A percentile compares a stretch with the other conserved stretches of the same genome.
phyloP scores from a whole-genome alignment of 179 eudicot species.

The Beta lomatogona region DNA sequence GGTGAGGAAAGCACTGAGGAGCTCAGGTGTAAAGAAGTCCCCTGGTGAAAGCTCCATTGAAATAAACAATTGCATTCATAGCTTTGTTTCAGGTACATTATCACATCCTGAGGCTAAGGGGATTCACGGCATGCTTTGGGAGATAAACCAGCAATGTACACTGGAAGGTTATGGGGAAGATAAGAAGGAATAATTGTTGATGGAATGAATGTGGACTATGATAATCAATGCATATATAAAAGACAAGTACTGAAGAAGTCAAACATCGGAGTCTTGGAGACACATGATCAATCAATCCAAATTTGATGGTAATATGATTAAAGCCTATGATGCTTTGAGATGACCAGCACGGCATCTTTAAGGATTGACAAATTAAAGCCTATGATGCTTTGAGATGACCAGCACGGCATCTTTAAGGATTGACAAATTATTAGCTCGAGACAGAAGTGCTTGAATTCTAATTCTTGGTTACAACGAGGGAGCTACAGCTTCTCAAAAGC shows the following conservation, averaged over 20 bases:
- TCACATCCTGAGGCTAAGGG: conserved; percentile 36
- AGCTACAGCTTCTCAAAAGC: not conserved
- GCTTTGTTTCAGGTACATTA: conserved; percentile 36
- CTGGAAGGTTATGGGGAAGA: conserved; percentile 11
- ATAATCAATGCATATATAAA: not conserved
- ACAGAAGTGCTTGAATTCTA: not conserved
- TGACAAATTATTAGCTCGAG: not conserved
- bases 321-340: not conserved
- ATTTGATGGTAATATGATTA: not conserved
- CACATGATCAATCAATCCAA: not conserved
- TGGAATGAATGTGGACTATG: conserved; percentile 1
- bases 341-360: not conserved
- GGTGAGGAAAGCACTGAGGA: conserved; percentile 49
- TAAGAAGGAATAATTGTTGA: conserved; percentile 6
- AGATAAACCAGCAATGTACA: conserved; percentile 33
- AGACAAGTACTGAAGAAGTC: not conserved
- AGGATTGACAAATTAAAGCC: not conserved
- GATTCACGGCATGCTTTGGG: conserved; percentile 35
- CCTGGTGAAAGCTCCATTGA: conserved; percentile 53
- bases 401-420: not conserved
- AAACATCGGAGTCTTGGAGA: not conserved
- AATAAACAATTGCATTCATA: conserved; percentile 33
- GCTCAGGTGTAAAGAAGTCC: conserved; percentile 43
- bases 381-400: not conserved
- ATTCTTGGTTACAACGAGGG: not conserved